These are phyloP conservation scores for Candida freyschussii DNA, from an alignment of 1,139 yeast species.

Conservation along the genomic window DNA sequence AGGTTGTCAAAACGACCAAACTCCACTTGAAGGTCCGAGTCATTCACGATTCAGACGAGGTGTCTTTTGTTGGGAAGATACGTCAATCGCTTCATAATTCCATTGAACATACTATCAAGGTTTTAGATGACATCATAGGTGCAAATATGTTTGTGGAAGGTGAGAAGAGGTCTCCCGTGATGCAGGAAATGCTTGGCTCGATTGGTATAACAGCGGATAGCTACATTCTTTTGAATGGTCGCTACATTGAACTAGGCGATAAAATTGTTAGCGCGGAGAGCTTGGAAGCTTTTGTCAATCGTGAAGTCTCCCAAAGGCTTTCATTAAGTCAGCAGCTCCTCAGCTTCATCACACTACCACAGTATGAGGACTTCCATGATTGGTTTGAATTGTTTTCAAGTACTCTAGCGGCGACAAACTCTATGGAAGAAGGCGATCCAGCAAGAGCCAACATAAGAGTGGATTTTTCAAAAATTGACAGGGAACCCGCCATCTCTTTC, in stretches of 20 bases:
- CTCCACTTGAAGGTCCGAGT: slow-evolving; percentile 36
- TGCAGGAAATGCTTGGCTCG: slow-evolving; percentile 5
- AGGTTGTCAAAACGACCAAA: slow-evolving; percentile 15
- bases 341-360: neutral
- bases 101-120: slow-evolving; percentile 12
- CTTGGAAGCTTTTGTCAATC: slow-evolving; percentile 31
- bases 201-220: slow-evolving; percentile 12
- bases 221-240: slow-evolving; percentile 35
- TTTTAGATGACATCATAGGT: slow-evolving; percentile 11
- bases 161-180: slow-evolving; percentile 1
- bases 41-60: slow-evolving; percentile 25
- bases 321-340: neutral
- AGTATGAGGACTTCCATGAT: slow-evolving; percentile 26
- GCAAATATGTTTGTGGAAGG: slow-evolving; percentile 11
- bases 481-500: slow-evolving; percentile 17
- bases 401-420: slow-evolving; percentile 33
- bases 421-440: slow-evolving; percentile 35
- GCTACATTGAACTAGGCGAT: slow-evolving; percentile 35
- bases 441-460: slow-evolving; percentile 30
- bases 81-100: slow-evolving; percentile 17
- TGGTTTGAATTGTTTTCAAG: slow-evolving; percentile 47
- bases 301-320: slow-evolving; percentile 36
- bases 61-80: slow-evolving; percentile 20
- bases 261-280: slow-evolving; percentile 23
- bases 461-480: slow-evolving; percentile 37